Percentiles rank a stretch among this genome's conserved stretches.
These are phyloP conservation scores for Karstenula rhodostoma DNA, from an alignment of 2,329 filamentous ascomycete genomes.

Conservation along the genomic window DNA sequence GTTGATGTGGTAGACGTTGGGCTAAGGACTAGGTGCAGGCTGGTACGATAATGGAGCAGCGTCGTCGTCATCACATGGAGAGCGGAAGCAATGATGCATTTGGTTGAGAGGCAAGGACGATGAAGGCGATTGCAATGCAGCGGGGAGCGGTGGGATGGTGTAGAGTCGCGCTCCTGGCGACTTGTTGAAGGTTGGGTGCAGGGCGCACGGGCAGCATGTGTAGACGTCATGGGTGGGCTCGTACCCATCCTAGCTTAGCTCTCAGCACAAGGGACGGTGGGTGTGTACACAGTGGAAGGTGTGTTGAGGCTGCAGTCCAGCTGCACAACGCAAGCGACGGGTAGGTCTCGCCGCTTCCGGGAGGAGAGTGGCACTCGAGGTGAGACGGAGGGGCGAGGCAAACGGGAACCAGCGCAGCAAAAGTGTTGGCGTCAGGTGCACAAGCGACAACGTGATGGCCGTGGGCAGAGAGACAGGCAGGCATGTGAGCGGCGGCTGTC, in stretches of 20 bases:
- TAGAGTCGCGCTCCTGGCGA: too few relatives aligned
- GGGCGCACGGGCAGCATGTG: not conserved
- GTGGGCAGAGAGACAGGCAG: not conserved
- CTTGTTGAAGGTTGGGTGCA: not conserved
- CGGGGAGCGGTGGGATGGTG: not conserved
- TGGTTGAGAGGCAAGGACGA: not conserved
- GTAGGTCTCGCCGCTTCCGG: conserved; percentile 1
- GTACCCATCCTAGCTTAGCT: not conserved
- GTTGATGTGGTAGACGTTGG: conserved; percentile 1
- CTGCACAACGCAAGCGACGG: not conserved
- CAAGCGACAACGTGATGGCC: conserved; percentile 20
- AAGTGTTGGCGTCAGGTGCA: conserved; percentile 19
- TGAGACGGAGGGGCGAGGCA: conserved; percentile 15
- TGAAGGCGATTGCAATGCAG: not conserved
- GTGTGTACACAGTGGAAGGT: not conserved
- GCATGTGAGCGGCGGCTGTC: conserved; percentile 6
- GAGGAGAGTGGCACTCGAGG: conserved; percentile 8
- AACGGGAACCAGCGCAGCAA: conserved; percentile 5
- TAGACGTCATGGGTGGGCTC: not conserved
- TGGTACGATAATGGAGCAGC: not conserved
- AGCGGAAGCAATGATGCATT: not conserved
- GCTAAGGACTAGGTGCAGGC: conserved; percentile 9
- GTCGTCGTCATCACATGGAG: conserved; percentile 8
- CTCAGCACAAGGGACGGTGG: not conserved
- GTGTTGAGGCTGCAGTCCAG: not conserved